Evolutionary conservation across 1,284 basidiomycete genomes (phyloP).

Genomic region (Rhodotorula sp.): DNA sequence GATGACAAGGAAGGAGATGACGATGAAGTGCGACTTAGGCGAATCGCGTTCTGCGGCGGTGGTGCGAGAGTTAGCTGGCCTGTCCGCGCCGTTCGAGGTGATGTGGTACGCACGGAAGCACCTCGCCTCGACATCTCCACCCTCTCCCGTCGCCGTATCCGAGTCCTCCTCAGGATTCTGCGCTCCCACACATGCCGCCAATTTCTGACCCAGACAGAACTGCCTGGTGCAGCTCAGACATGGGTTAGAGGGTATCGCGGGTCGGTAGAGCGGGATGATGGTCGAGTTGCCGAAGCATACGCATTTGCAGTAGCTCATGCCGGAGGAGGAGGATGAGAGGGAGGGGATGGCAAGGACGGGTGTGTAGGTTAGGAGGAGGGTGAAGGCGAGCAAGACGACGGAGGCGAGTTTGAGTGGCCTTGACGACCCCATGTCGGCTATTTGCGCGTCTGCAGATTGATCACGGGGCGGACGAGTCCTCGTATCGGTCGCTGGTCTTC

Average conservation of each 20-base stretch:
- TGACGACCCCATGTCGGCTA: no score
- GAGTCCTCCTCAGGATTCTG: slow-evolving; percentile 72
- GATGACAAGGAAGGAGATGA: slow-evolving; percentile 80
- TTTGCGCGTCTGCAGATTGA: no score
- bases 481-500: no score
- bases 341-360: neutral
- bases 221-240: slow-evolving; percentile 83
- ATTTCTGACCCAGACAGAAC: slow-evolving; percentile 90
- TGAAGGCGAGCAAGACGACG: neutral
- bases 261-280: slow-evolving; percentile 75
- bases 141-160: slow-evolving; percentile 91
- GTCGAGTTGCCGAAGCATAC: slow-evolving; percentile 82
- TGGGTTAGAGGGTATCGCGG: slow-evolving; percentile 79
- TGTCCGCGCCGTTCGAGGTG: neutral
- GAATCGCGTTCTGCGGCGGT: slow-evolving; percentile 68
- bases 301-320: slow-evolving; percentile 50
- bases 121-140: slow-evolving; percentile 89
- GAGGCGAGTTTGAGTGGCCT: neutral
- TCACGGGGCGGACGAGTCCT: no score
- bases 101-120: slow-evolving; percentile 76
- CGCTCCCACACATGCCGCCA: slow-evolving; percentile 79
- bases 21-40: slow-evolving; percentile 83
- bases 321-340: neutral
- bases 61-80: neutral
- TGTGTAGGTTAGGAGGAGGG: neutral